Evolutionary conservation across 1,284 basidiomycete genomes (phyloP).

Genomic region (Naganishia sp.): DNA sequence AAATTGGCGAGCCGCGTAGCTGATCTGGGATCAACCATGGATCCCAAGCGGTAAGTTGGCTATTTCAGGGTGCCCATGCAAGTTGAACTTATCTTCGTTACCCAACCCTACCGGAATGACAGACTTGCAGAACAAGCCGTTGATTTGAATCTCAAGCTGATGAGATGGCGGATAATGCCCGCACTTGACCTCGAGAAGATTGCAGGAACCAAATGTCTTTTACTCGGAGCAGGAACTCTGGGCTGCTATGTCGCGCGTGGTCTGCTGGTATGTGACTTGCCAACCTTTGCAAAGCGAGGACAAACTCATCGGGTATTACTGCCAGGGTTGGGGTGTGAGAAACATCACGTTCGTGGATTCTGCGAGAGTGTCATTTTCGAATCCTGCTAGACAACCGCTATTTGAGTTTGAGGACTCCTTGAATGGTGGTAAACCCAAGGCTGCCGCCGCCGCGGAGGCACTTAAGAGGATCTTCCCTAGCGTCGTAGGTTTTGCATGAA

Average conservation of each 20-base stretch:
- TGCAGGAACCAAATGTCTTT: slow-evolving; percentile 72
- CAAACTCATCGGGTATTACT: not conserved
- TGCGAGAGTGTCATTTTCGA: slow-evolving; percentile 88
- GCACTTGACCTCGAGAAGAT: slow-evolving; percentile 85
- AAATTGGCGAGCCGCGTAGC: slow-evolving; percentile 86
- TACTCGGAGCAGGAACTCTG: slow-evolving; percentile 92
- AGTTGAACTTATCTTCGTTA: not conserved
- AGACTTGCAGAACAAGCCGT: slow-evolving; percentile 94
- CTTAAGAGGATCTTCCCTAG: slow-evolving; percentile 89
- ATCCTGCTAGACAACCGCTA: slow-evolving; percentile 92
- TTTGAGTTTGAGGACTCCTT: slow-evolving; percentile 94
- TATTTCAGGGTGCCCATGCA: not conserved
- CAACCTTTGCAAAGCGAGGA: not conserved
- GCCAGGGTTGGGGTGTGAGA: slow-evolving; percentile 89
- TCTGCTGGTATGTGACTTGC: slow-evolving; percentile 66
- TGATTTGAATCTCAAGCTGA: slow-evolving; percentile 93
- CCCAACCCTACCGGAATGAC: not conserved
- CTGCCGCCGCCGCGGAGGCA: slow-evolving; percentile 82
- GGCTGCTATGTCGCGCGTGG: slow-evolving; percentile 93
- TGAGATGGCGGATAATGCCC: slow-evolving; percentile 96
- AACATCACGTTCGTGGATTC: slow-evolving; percentile 93
- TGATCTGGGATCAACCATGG: slow-evolving; percentile 94
- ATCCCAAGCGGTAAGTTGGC: slow-evolving; percentile 64
- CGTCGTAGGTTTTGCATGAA: slow-evolving; percentile 59
- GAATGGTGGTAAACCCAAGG: slow-evolving; percentile 91